These are phyloP conservation scores for Cladosporium sp. DNA, from an alignment of 2,329 filamentous ascomycete species.

Conservation along the genomic window DNA sequence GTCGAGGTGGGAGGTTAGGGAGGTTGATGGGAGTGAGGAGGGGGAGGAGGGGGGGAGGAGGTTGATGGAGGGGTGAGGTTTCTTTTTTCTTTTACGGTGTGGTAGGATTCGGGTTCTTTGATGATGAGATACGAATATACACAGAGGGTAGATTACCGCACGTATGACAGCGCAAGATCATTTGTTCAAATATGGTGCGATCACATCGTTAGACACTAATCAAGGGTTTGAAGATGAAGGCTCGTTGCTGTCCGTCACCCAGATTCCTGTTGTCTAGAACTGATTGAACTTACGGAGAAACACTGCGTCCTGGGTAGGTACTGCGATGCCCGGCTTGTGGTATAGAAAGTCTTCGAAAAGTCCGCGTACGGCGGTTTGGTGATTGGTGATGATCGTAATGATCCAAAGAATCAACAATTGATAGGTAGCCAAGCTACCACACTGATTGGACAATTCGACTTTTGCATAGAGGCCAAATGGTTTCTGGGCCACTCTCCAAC, in stretches of 20 bases:
- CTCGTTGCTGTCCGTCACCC: too few species aligned
- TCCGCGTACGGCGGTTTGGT: not conserved
- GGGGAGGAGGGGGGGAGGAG: not conserved
- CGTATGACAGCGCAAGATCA: not conserved
- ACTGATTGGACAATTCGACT: too few species aligned
- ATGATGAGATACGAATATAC: not conserved
- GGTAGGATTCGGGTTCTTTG: not conserved
- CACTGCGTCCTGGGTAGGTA: not conserved
- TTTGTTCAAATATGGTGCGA: not conserved
- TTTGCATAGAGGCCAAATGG: too few species aligned
- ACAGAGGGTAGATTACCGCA: not conserved
- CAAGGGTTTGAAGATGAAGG: not conserved
- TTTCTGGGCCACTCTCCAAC: too few species aligned
- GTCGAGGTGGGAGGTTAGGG: constrained; percentile 27
- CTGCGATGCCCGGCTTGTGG: not conserved
- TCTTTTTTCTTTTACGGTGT: not conserved
- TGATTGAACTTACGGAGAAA: too few species aligned
- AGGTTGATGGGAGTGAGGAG: not conserved
- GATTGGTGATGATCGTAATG: too few species aligned
- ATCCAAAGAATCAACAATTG: too few species aligned
- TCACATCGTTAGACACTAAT: not conserved
- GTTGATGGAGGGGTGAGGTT: constrained; percentile 9
- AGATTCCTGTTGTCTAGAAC: too few species aligned
- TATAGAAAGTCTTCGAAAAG: not conserved
- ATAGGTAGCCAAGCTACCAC: too few species aligned